phyloP scores from a whole-genome alignment of 2,329 filamentous ascomycete genomes.

The Fusarium sp. region DNA sequence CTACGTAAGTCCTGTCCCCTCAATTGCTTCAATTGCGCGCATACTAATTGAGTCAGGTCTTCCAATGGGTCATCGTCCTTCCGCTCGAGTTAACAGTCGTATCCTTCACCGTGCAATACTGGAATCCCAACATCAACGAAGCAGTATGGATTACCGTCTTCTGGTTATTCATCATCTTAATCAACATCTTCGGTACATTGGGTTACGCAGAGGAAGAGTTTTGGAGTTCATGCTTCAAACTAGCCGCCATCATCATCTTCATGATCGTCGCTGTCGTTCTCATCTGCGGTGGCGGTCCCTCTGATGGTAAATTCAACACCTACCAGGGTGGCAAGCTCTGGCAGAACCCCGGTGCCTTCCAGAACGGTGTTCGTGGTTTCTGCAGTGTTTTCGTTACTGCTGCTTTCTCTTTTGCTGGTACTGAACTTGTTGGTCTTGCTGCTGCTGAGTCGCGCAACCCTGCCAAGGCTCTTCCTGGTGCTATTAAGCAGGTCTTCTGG shows the following conservation, averaged over 20 bases:
- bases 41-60: constrained; percentile 45
- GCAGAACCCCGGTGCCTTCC: constrained; percentile 62
- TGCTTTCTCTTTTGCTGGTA: constrained; percentile 75
- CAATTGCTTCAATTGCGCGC: accelerated
- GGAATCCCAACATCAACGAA: constrained; percentile 59
- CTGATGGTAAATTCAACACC: constrained; percentile 53
- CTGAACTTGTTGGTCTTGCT: constrained; percentile 76
- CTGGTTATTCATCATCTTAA: constrained; percentile 59
- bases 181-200: constrained; percentile 67
- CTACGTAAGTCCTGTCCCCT: constrained; percentile 35
- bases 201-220: constrained; percentile 69
- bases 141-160: constrained; percentile 67
- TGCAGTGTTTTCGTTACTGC: constrained; percentile 77
- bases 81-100: constrained; percentile 64
- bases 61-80: constrained; percentile 63
- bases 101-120: constrained; percentile 63
- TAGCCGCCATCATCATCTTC: constrained; percentile 68
- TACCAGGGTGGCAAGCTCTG: constrained; percentile 58
- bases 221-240: constrained; percentile 65
- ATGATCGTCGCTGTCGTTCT: constrained; percentile 71
- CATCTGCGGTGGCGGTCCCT: constrained; percentile 68
- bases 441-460: constrained; percentile 76
- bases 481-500: constrained; percentile 79
- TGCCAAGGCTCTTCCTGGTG: constrained; percentile 77
- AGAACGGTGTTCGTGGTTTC: constrained; percentile 77